Evolutionary conservation across 371 early-diverging fungal species (phyloP).

Genomic region (Hamiltosporidium tvaerminnensis): DNA sequence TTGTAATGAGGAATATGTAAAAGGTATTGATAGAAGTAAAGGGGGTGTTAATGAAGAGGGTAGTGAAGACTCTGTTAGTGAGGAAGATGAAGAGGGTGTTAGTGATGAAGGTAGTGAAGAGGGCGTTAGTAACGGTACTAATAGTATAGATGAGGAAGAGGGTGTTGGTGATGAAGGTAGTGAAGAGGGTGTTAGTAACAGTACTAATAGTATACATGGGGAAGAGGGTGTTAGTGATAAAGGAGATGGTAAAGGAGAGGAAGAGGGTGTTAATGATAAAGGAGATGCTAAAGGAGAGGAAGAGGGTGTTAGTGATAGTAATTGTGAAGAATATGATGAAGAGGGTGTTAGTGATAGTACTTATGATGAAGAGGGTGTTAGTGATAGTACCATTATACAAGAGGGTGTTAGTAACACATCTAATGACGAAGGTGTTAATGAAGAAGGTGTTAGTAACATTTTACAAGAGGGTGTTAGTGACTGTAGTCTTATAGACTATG

Average conservation of each 20-base stretch:
- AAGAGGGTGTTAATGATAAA: conserved; percentile 29
- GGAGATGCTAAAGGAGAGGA: conserved; percentile 8
- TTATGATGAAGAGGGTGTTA: conserved; percentile 30
- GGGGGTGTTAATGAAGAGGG: background rate
- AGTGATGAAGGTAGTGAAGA: too few relatives aligned
- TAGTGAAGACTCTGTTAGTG: background rate
- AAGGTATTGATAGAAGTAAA: too few relatives aligned
- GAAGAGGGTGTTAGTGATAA: conserved; percentile 40
- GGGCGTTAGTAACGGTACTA: too few relatives aligned
- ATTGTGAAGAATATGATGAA: conserved; percentile 27
- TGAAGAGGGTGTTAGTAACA: conserved; percentile 31
- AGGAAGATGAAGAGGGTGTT: background rate
- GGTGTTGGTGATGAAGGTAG: conserved; percentile 20
- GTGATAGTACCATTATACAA: conserved; percentile 4
- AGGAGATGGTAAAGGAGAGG: conserved; percentile 28
- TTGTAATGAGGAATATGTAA: too few relatives aligned
- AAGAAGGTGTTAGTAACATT: too few relatives aligned
- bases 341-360: conserved; percentile 41
- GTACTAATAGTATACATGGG: too few relatives aligned
- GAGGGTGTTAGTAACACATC: conserved; percentile 34
- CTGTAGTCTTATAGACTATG: too few relatives aligned
- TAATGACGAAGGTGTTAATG: conserved; percentile 18
- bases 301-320: conserved; percentile 34
- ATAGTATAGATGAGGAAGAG: conserved; percentile 4
- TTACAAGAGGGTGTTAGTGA: too few relatives aligned